A percentile compares a stretch with the other conserved stretches of the same genome.
Conservation (phyloP, 139 green algal species). For the Coelastrella sp. region DNA sequence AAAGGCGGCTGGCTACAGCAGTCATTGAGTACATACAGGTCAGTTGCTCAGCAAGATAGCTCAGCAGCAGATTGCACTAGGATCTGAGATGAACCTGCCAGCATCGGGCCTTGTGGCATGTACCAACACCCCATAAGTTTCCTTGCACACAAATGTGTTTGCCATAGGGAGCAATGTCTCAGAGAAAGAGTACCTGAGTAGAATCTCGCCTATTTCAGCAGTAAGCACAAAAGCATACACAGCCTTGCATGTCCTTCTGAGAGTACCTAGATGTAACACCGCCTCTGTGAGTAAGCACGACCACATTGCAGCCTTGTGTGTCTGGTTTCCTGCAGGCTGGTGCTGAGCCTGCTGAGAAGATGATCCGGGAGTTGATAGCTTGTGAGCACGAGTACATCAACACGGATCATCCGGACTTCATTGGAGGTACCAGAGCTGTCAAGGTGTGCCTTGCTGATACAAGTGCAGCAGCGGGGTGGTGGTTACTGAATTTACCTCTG, state of each 20-base stretch:
- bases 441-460: conserved; percentile 50
- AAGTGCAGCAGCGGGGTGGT: not conserved
- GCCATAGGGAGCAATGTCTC: no score
- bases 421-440: conserved; percentile 85
- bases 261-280: not conserved
- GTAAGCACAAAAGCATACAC: no score
- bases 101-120: no score
- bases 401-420: conserved; percentile 94
- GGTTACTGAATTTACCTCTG: no score
- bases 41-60: not conserved
- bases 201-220: no score
- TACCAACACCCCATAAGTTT: no score
- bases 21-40: conserved; percentile 84
- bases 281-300: not conserved
- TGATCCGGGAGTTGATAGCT: conserved; percentile 80
- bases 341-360: conserved; percentile 73
- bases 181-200: no score
- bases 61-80: no score
- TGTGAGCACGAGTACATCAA: conserved; percentile 99
- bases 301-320: not conserved
- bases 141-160: no score
- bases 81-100: no score
- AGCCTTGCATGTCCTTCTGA: no score
- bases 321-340: conserved; percentile 44
- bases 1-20: conserved; percentile 72